Percentiles rank a stretch among this genome's conserved stretches.
Evolutionary conservation across 2,329 filamentous ascomycete genomes (phyloP).

Genomic region (Trichoderma sp.): DNA sequence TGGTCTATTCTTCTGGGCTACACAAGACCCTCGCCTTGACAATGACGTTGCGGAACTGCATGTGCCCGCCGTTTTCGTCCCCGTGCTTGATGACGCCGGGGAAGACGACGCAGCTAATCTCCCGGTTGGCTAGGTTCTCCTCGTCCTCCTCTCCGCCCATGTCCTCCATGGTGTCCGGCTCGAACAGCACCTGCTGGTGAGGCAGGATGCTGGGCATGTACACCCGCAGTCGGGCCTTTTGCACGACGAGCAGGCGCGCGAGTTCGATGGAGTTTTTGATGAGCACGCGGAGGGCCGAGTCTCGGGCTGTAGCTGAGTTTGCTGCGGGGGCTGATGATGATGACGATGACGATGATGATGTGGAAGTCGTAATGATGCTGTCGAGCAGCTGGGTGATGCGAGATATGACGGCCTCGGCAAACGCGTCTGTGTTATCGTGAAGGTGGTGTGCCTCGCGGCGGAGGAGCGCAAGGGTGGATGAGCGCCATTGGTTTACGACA

Average conservation of each 20-base stretch:
- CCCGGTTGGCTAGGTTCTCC: conserved; percentile 48
- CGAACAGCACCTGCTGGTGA: conserved; percentile 55
- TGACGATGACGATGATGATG: not conserved
- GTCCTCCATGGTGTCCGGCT: conserved; percentile 62
- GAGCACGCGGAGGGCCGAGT: conserved; percentile 52
- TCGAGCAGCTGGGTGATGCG: conserved; percentile 50
- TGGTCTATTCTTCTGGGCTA: conserved; percentile 38
- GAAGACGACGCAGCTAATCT: conserved; percentile 62
- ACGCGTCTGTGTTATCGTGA: conserved; percentile 42
- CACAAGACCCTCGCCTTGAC: conserved; percentile 65
- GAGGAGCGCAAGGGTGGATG: conserved; percentile 59
- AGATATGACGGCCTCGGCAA: conserved; percentile 43
- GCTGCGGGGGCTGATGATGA: not conserved
- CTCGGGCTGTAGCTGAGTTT: conserved; percentile 37
- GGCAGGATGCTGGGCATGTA: conserved; percentile 53
- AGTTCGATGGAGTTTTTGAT: conserved; percentile 54
- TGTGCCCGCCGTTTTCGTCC: conserved; percentile 60
- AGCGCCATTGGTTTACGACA: conserved; percentile 64
- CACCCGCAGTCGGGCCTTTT: conserved; percentile 57
- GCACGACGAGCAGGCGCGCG: conserved; percentile 53
- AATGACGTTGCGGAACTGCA: conserved; percentile 61
- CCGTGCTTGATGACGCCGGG: conserved; percentile 63
- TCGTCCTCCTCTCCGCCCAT: conserved; percentile 62
- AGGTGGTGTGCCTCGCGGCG: conserved; percentile 52
- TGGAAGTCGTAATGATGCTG: conserved; percentile 40